A percentile compares a stretch with the other conserved stretches of the same genome.
Evolutionary conservation across 2,329 filamentous ascomycete genomes (phyloP).

Genomic region (Colletotrichum shisoi): DNA sequence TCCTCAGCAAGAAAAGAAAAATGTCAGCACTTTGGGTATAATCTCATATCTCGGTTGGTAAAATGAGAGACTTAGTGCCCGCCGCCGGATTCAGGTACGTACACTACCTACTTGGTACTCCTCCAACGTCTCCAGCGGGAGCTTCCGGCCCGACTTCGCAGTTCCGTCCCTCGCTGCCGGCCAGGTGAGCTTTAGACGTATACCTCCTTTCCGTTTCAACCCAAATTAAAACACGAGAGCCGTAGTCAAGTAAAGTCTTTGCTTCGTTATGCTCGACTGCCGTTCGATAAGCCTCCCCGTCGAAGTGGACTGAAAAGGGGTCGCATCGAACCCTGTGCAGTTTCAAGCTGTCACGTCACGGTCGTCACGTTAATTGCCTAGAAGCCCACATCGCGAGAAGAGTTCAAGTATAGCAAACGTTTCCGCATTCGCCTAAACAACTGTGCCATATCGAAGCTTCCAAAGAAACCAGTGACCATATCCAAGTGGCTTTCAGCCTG

Average conservation of each 20-base stretch:
- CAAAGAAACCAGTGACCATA: background rate
- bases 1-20: background rate
- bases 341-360: background rate
- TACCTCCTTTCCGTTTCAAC: too few species aligned
- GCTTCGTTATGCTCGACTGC: too few species aligned
- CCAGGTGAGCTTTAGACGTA: too few species aligned
- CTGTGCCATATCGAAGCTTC: background rate
- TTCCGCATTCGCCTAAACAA: slow-evolving; percentile 1
- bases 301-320: background rate
- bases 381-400: background rate
- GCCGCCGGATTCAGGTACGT: too few species aligned
- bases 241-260: too few species aligned
- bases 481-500: background rate
- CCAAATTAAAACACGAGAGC: too few species aligned
- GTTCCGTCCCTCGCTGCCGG: too few species aligned
- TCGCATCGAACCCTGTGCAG: background rate
- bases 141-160: too few species aligned
- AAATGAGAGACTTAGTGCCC: too few species aligned
- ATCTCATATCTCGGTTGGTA: too few species aligned
- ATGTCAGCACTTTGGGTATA: background rate
- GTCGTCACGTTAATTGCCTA: background rate
- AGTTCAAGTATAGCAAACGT: background rate
- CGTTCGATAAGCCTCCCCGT: background rate
- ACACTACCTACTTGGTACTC: too few species aligned
- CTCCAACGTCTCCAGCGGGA: too few species aligned